Percentiles rank a stretch among this genome's conserved stretches.
Evolutionary conservation across 1,284 basidiomycete genomes (phyloP).

Genomic region (Apiotrichum akiyoshidainum): DNA sequence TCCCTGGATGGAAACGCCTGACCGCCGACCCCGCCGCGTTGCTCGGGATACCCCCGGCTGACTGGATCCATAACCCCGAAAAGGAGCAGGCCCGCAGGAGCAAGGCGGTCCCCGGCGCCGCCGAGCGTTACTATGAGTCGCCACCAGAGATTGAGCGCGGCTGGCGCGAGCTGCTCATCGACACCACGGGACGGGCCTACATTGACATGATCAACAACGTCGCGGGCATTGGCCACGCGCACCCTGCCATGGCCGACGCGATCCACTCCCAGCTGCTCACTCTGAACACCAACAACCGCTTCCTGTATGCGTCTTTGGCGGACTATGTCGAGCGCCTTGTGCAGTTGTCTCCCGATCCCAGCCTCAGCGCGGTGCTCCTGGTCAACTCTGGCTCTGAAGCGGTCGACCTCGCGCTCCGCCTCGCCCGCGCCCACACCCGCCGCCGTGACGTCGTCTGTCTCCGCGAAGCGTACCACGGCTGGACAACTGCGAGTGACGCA

Average conservation of each 20-base stretch:
- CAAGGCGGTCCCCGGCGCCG: slow-evolving; percentile 6
- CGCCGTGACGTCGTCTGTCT: slow-evolving; percentile 8
- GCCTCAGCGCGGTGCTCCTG: slow-evolving; percentile 8
- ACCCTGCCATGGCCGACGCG: slow-evolving; percentile 11
- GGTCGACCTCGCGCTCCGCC: slow-evolving; percentile 15
- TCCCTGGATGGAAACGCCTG: slow-evolving; percentile 6
- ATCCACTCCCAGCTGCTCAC: slow-evolving; percentile 14
- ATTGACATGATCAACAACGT: slow-evolving; percentile 22
- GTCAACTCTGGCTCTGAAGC: slow-evolving; percentile 18
- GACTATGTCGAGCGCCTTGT: slow-evolving; percentile 10
- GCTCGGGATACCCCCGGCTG: not conserved
- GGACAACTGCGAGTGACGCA: slow-evolving; percentile 13
- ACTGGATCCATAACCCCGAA: not conserved
- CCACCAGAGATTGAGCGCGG: slow-evolving; percentile 15
- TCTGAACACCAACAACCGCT: slow-evolving; percentile 18
- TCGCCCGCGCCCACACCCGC: slow-evolving; percentile 8
- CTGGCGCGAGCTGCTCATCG: slow-evolving; percentile 12
- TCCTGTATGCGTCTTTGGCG: slow-evolving; percentile 13
- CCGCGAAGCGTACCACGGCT: slow-evolving; percentile 18
- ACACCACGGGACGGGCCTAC: slow-evolving; percentile 9
- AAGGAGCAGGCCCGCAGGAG: not conserved
- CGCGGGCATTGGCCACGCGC: slow-evolving; percentile 12
- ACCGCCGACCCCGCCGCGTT: slow-evolving; percentile 8
- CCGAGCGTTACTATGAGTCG: slow-evolving; percentile 11
- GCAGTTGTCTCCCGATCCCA: slow-evolving; percentile 8